Conservation (phyloP, 2,329 filamentous ascomycete genomes). For the Macrophomina pseudophaseolina region DNA sequence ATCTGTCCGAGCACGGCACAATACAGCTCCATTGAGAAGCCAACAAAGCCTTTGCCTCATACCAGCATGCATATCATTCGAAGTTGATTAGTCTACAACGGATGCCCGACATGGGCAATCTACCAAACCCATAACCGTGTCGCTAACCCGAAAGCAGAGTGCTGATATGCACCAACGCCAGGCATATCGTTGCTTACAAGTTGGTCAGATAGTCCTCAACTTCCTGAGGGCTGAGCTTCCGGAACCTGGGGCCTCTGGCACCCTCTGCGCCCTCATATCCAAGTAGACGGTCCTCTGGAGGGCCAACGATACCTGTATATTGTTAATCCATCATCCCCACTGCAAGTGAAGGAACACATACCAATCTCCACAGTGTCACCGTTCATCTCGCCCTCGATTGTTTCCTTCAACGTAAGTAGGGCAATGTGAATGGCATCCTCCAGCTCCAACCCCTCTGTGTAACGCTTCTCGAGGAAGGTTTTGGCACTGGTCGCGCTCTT, state of each 20-base stretch:
- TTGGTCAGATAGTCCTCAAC: conserved; percentile 99
- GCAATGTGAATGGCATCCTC: conserved; percentile 99
- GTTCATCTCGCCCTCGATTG: conserved; percentile 99
- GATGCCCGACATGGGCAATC: conserved; percentile 11
- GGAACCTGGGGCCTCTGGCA: conserved; percentile 83
- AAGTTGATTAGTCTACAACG: conserved; percentile 27
- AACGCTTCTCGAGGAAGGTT: conserved; percentile 99
- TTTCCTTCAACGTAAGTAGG: conserved; percentile 95
- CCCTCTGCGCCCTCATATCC: conserved; percentile 89
- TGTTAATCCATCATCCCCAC: conserved; percentile 35
- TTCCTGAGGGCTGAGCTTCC: conserved; percentile 94
- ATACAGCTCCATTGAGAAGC: no score
- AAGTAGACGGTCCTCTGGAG: conserved; percentile 89
- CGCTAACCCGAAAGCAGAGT: conserved; percentile 23
- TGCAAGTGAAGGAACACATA: conserved; percentile 48
- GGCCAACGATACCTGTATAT: conserved; percentile 84
- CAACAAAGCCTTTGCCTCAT: background rate
- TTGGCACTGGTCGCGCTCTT: conserved; percentile 98
- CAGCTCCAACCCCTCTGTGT: conserved; percentile 94
- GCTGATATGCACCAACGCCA: conserved; percentile 23
- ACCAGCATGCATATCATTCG: conserved; percentile 23
- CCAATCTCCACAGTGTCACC: conserved; percentile 98
- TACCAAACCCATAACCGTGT: conserved; percentile 16
- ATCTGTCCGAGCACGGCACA: no score
- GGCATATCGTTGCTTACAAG: conserved; percentile 61